Base-by-base conservation (phyloP, 371 early-diverging fungal species). In the Dichotomocladium elegans region DNA sequence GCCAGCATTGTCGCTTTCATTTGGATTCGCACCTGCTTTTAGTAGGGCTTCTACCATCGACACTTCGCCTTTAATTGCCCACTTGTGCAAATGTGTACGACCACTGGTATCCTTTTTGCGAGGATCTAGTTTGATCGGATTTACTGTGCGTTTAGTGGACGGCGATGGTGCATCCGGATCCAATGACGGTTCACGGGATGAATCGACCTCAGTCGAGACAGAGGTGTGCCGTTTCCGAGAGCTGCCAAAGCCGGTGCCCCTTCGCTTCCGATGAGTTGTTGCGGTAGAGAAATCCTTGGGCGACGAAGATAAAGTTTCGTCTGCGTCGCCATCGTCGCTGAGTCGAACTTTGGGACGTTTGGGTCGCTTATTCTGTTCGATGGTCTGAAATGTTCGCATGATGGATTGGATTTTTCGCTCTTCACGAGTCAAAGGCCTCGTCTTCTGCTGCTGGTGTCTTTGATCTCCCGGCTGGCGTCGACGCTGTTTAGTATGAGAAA, bases 1-100 rank as follows among this genome's bases (percentile, higher is more conserved):
- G 1, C 88, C 89, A 6, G 88, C 88, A 53, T 91, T 74, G 51
- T 90, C 91, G 34, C 58, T 64, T 45, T 79, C 75, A 41, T 86
- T 83, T 11, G 91, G 77, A 41, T 91, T 88, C 0, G 88, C 88
- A 10, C 94, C 94, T 27, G 85, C 83, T 45, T 79, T 74, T 14
- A 88, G 61, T 5, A 87, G 55, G 21, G 70, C 61, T 25, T 72
- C 70, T 1, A 87, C 83, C 21, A 74, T 73, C 21, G 68, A 71
- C 4, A 66, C 47, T 49, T 87, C 76, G 7, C 86, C 85, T 9
- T 73, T 68, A 30, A 72, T 79, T 3, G 81, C 62, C 72, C 74
- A 80, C 41, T 70, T 68, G 57, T 77, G 74, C 19, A 83, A 58
- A 24, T 79, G 79, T 0, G 83, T 80, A n/a, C 80, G 77, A 14